A percentile compares a stretch with the other conserved stretches of the same genome.
Conservation (phyloP, 345 rosid species). For the Euphorbia tirucalli region DNA sequence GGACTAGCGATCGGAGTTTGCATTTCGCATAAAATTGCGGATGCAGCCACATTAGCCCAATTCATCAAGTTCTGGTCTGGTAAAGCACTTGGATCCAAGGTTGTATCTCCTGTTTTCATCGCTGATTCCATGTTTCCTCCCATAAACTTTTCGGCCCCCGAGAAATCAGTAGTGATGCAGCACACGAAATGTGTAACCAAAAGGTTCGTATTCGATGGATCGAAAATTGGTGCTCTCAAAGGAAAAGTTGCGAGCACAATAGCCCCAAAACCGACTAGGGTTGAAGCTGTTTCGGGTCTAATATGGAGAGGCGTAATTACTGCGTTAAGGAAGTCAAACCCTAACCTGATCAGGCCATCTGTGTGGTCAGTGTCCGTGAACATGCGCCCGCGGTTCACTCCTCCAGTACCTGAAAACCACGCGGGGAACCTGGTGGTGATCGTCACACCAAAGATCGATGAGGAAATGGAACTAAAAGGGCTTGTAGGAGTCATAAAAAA, state of each 20-base stretch:
- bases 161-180: background rate
- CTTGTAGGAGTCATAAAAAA: background rate
- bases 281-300: slow-evolving; percentile 8
- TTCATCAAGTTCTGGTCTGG: slow-evolving; percentile 33
- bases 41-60: slow-evolving; percentile 9
- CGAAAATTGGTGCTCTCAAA: slow-evolving; percentile 1
- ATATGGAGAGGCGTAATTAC: slow-evolving; percentile 9
- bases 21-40: slow-evolving; percentile 24
- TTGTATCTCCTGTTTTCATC: background rate
- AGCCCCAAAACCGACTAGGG: slow-evolving; percentile 11
- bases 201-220: slow-evolving; percentile 19
- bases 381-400: slow-evolving; percentile 7
- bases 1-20: slow-evolving; percentile 19
- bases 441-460: background rate
- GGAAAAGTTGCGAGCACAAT: background rate
- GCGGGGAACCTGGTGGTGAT: background rate
- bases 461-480: background rate
- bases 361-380: background rate
- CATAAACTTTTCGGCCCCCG: background rate
- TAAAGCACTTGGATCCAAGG: background rate
- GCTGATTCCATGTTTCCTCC: slow-evolving; percentile 19
- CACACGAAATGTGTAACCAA: background rate
- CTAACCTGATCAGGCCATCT: background rate
- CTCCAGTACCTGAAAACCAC: slow-evolving; percentile 11
- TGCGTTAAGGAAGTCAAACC: background rate